phyloP scores from a whole-genome alignment of 2,329 filamentous ascomycete species.

The Fonsecaea erecta region DNA sequence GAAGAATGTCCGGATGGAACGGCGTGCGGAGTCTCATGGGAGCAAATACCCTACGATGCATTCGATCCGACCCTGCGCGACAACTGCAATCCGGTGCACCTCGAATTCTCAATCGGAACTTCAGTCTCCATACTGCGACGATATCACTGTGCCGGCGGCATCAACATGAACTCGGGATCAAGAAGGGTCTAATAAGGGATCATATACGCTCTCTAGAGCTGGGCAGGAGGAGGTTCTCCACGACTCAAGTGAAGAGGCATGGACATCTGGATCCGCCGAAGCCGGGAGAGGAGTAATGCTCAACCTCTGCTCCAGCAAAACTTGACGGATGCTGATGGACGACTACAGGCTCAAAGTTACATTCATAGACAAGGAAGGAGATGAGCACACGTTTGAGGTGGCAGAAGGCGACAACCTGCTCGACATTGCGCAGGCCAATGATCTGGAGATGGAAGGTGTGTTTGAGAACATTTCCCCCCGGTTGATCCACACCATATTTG shows the following conservation, averaged over 20 bases:
- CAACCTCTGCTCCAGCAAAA: background rate
- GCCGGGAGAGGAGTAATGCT: conserved; percentile 82
- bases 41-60: background rate
- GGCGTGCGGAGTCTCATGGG: conserved; percentile 13
- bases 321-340: conserved; percentile 1
- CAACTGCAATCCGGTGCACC: conserved; percentile 3
- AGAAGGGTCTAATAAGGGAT: conserved; percentile 33
- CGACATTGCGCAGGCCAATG: conserved; percentile 91
- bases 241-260: conserved; percentile 65
- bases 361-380: conserved; percentile 89
- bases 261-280: conserved; percentile 83
- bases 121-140: conserved; percentile 4
- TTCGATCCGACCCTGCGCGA: conserved; percentile 8
- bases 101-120: conserved; percentile 16
- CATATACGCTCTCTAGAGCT: conserved; percentile 37
- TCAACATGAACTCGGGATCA: conserved; percentile 29
- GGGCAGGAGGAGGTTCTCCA: conserved; percentile 65
- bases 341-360: conserved; percentile 75
- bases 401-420: conserved; percentile 87
- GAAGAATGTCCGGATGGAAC: conserved; percentile 21
- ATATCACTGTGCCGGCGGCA: conserved; percentile 29
- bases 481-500: background rate
- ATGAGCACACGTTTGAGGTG: conserved; percentile 76
- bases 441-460: conserved; percentile 91
- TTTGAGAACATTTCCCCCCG: background rate